Percentiles rank a stretch among this genome's conserved stretches.
Evolutionary conservation across 176 grass and related monocot species (phyloP).

Genomic region (Microstegium vimineum): DNA sequence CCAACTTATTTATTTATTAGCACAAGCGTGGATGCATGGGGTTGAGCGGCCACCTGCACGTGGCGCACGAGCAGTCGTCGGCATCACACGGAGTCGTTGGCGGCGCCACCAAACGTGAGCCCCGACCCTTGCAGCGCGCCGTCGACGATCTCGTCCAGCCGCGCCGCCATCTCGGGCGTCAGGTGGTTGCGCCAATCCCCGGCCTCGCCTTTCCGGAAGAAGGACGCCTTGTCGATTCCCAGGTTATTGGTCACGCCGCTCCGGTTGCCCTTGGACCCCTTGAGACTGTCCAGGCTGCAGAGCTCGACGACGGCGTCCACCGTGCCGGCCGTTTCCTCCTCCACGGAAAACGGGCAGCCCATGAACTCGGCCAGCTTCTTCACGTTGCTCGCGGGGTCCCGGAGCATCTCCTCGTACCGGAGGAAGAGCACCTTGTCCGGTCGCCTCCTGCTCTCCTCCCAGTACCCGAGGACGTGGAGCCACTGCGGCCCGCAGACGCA

Average conservation of each 20-base stretch:
- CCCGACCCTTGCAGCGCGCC: slow-evolving; percentile 26
- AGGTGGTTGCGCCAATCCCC: slow-evolving; percentile 43
- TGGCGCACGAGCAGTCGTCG: no score
- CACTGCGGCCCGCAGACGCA: not conserved
- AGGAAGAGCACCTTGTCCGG: slow-evolving; percentile 39
- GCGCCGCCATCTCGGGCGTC: slow-evolving; percentile 24
- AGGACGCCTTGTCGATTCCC: not conserved
- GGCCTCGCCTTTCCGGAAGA: slow-evolving; percentile 23
- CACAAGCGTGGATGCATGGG: no score
- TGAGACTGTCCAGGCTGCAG: slow-evolving; percentile 25
- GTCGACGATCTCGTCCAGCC: slow-evolving; percentile 8
- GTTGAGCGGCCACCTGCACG: no score
- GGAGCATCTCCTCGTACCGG: slow-evolving; percentile 37
- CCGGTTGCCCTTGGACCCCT: not conserved
- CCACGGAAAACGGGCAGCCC: slow-evolving; percentile 16
- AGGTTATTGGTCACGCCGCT: rapidly evolving
- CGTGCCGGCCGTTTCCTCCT: slow-evolving; percentile 16
- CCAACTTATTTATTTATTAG: no score
- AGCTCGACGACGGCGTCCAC: not conserved
- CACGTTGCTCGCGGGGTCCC: not conserved
- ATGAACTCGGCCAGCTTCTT: slow-evolving; percentile 39
- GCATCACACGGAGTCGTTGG: not conserved
- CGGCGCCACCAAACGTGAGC: not conserved
- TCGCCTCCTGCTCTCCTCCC: slow-evolving; percentile 6
- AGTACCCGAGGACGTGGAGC: slow-evolving; percentile 29